A percentile compares a stretch with the other conserved stretches of the same genome.
These are phyloP conservation scores for Amanita pallidorosea DNA, from an alignment of 768 basidiomycete species.

Conservation along the genomic window DNA sequence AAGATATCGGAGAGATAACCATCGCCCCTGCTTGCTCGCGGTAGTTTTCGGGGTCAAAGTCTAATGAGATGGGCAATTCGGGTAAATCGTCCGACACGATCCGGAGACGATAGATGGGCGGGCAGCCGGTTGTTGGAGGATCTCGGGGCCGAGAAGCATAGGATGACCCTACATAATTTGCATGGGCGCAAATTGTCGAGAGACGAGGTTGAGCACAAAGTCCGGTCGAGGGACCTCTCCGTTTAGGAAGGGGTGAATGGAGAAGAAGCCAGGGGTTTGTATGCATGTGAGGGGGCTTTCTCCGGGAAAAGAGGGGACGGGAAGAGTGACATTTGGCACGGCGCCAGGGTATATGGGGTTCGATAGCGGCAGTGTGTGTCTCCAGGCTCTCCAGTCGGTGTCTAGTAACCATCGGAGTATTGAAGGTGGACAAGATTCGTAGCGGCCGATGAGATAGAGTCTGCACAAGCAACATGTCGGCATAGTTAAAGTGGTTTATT, in stretches of 20 bases:
- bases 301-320: background rate
- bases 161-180: background rate
- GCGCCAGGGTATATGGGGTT: background rate
- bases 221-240: background rate
- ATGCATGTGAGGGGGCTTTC: background rate
- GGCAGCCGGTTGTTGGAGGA: background rate
- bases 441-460: too few species aligned
- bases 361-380: too few species aligned
- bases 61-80: conserved; percentile 2
- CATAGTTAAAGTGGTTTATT: too few species aligned
- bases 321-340: background rate
- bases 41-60: conserved; percentile 1
- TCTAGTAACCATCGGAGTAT: too few species aligned
- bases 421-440: too few species aligned
- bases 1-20: conserved; percentile 2
- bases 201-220: background rate
- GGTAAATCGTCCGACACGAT: too few species aligned
- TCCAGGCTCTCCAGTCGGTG: too few species aligned
- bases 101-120: background rate
- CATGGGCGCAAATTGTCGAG: background rate
- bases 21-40: background rate
- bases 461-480: too few species aligned
- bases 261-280: background rate
- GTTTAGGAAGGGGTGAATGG: conserved; percentile 2
- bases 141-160: background rate